Evolutionary conservation across 768 basidiomycete genomes (phyloP), one percentile per base, ranked within the genome.

Genomic region (Trametopsis cervina): DNA sequence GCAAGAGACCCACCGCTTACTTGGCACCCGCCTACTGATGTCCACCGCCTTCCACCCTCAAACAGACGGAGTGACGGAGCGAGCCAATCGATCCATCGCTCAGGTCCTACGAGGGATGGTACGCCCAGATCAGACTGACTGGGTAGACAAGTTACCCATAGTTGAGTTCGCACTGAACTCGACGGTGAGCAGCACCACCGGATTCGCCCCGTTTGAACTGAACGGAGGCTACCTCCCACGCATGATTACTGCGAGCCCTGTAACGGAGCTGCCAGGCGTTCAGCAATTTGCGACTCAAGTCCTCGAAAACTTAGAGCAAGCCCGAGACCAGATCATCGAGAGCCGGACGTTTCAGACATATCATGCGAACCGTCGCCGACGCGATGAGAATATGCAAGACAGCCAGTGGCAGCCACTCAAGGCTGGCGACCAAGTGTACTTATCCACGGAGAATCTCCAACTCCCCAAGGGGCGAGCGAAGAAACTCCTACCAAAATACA

Each of bases 91-190:
- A 6, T 51, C 47, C 11, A 42, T 56, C 15, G 55, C 45, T 0
- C 61, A 69, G 46, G 44, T 29, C 2, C 24, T 51, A 6, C 9
- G 44, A 7, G 13, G 11, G 0, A 5, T 46, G n/a, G 44, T 60
- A 2, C 9, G 17, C 1, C 49, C 53, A 0, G 52, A 60, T 44
- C 59, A 60, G 39, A 27, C 9, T 0, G 58, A 72, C 26, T 71
- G 68, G 67, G 54, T 62, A 0, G 46, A 62, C 0, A 54, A 57
- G 3, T 2, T 70, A 1, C 65, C 64, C 1, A 42, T 68, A 42
- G 58, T 60, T 0, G 68, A 73, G 46, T 72, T 74, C 52, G 69
- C 69, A 0, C 60, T 72, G 2, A 75, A 68, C 49, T 56, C 57
- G 0, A 54, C 60, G 20, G 48, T 54, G 0, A 63, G 58, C 24